A percentile compares a stretch with the other conserved stretches of the same genome.
Conservation (phyloP, 805 yeast species). For the Grigorovia yakushimaensis region DNA sequence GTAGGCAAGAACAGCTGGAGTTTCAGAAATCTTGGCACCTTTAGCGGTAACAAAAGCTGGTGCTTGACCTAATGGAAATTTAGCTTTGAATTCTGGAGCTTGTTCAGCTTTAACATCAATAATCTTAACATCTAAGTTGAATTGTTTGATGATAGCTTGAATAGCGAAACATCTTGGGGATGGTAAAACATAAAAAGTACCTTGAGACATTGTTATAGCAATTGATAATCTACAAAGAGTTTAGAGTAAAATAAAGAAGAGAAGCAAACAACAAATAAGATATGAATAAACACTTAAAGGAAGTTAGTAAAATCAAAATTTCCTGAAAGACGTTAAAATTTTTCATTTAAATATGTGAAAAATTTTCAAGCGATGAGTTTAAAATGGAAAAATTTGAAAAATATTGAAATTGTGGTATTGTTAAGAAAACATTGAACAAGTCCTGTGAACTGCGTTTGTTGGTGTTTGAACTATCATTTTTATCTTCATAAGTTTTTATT, state of each 20-base stretch:
- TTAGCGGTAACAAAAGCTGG: conserved; percentile 70
- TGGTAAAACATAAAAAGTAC: conserved; percentile 44
- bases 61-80: conserved; percentile 54
- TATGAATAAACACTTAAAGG: not conserved
- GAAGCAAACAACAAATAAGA: not conserved
- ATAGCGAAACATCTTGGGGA: conserved; percentile 25
- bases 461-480: too few relatives aligned
- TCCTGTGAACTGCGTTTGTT: too few relatives aligned
- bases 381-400: not conserved
- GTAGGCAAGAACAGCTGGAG: conserved; percentile 36
- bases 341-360: not conserved
- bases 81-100: conserved; percentile 28
- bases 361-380: conserved; percentile 1
- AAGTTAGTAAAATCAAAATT: not conserved
- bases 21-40: conserved; percentile 64
- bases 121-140: conserved; percentile 49
- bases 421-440: not conserved
- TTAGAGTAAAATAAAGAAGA: not conserved
- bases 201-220: conserved; percentile 45
- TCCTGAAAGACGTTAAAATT: not conserved
- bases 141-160: conserved; percentile 45
- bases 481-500: too few relatives aligned
- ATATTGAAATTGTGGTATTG: not conserved
- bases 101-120: conserved; percentile 31
- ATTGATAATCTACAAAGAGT: conserved; percentile 3